Evolutionary conservation across 805 yeast genomes (phyloP).

Genomic region (Yamadazyma philogaea): DNA sequence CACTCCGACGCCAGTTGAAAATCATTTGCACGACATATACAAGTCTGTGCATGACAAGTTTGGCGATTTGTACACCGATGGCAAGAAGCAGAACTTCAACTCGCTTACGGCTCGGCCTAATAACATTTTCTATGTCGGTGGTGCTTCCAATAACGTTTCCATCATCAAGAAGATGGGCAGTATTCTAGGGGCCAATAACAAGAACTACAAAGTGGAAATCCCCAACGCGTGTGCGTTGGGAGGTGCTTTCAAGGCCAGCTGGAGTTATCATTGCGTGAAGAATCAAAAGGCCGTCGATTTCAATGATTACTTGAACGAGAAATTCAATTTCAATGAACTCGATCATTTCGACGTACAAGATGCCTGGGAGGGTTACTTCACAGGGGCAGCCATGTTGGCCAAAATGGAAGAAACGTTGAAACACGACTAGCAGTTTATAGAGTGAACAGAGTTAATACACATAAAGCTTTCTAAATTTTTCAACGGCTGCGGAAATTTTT

Average conservation of each 20-base stretch:
- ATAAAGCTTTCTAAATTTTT: not conserved
- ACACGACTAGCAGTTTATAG: constrained; percentile 12
- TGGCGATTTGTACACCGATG: constrained; percentile 49
- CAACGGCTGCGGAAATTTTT: not conserved
- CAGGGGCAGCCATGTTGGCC: constrained; percentile 53
- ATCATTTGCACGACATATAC: constrained; percentile 20
- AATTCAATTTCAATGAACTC: constrained; percentile 51
- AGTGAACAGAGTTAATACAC: not conserved
- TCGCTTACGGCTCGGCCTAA: constrained; percentile 57
- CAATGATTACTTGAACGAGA: constrained; percentile 33
- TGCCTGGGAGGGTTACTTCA: constrained; percentile 48
- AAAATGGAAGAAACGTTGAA: constrained; percentile 36
- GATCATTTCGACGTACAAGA: constrained; percentile 39
- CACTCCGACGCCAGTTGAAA: constrained; percentile 15
- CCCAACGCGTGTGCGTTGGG: constrained; percentile 92
- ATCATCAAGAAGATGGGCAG: constrained; percentile 68
- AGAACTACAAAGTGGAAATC: constrained; percentile 68
- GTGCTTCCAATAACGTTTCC: constrained; percentile 70
- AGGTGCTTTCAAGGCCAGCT: constrained; percentile 81
- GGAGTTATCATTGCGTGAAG: constrained; percentile 50
- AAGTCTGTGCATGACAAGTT: constrained; percentile 28
- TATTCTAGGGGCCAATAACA: constrained; percentile 63
- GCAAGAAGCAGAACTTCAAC: constrained; percentile 41
- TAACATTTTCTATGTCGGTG: constrained; percentile 80
- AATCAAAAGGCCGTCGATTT: constrained; percentile 40